Evolutionary conservation across 176 grass and related monocot genomes (phyloP).

Genomic region (Zea mays): Zm-B73-REFERENCE-NAM-5.0 NC_050099.1:18077001-18077500

Average conservation of each 20-base stretch:
- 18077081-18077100: slow-evolving; percentile 92
- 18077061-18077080: slow-evolving; percentile 27
- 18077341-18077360: background rate
- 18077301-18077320: background rate
- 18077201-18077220: slow-evolving; percentile 91
- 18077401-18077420: background rate
- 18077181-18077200: slow-evolving; percentile 88
- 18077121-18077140: slow-evolving; percentile 92
- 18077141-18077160: slow-evolving; percentile 64
- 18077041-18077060: slow-evolving; percentile 16
- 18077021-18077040: background rate
- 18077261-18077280: slow-evolving; percentile 80
- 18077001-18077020: slow-evolving; percentile 27
- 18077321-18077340: slow-evolving; percentile 7
- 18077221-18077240: slow-evolving; percentile 68
- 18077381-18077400: background rate
- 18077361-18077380: background rate
- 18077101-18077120: slow-evolving; percentile 91
- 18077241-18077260: slow-evolving; percentile 76
- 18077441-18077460: background rate
- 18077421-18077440: background rate
- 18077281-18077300: slow-evolving; percentile 37
- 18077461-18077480: background rate
- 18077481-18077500: background rate
- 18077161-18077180: slow-evolving; percentile 64